Evolutionary conservation across 768 basidiomycete genomes (phyloP).

Genomic region (Suillus plorans): DNA sequence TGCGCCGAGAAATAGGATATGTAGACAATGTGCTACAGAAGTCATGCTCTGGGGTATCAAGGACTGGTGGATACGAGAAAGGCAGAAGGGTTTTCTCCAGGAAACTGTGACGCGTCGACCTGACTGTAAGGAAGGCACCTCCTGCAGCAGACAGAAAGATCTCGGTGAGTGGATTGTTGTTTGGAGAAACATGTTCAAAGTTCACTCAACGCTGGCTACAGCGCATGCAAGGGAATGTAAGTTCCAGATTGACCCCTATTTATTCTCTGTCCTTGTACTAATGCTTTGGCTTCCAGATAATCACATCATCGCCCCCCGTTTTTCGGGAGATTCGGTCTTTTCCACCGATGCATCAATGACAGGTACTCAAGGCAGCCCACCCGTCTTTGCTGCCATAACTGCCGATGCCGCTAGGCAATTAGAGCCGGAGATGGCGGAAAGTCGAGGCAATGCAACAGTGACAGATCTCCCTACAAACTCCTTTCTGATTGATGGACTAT

Average conservation of each 20-base stretch:
- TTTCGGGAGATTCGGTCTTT: background rate
- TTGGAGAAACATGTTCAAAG: slow-evolving; percentile 4
- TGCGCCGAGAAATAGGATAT: slow-evolving; percentile 60
- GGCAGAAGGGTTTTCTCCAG: slow-evolving; percentile 65
- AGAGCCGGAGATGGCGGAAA: background rate
- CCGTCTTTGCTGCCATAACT: background rate
- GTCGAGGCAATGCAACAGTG: slow-evolving; percentile 2
- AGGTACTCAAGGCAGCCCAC: background rate
- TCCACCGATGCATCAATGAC: background rate
- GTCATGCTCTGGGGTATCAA: slow-evolving; percentile 72
- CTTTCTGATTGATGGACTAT: slow-evolving; percentile 1
- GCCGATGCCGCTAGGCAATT: background rate
- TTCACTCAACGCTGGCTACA: slow-evolving; percentile 24
- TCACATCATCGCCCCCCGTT: slow-evolving; percentile 31
- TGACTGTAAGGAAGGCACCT: slow-evolving; percentile 66
- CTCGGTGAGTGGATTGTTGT: slow-evolving; percentile 45
- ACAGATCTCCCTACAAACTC: background rate
- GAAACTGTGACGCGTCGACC: slow-evolving; percentile 53
- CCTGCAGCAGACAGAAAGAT: slow-evolving; percentile 63
- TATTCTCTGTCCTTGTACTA: slow-evolving; percentile 7
- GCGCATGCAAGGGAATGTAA: slow-evolving; percentile 78
- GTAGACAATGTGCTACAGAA: slow-evolving; percentile 73
- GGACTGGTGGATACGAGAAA: slow-evolving; percentile 83
- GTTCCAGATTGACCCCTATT: slow-evolving; percentile 23
- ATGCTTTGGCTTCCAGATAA: slow-evolving; percentile 33